Evolutionary conservation across 2,329 filamentous ascomycete genomes (phyloP), one percentile per base, ranked within the genome.

Genomic region (Sclerotinia minor): DNA sequence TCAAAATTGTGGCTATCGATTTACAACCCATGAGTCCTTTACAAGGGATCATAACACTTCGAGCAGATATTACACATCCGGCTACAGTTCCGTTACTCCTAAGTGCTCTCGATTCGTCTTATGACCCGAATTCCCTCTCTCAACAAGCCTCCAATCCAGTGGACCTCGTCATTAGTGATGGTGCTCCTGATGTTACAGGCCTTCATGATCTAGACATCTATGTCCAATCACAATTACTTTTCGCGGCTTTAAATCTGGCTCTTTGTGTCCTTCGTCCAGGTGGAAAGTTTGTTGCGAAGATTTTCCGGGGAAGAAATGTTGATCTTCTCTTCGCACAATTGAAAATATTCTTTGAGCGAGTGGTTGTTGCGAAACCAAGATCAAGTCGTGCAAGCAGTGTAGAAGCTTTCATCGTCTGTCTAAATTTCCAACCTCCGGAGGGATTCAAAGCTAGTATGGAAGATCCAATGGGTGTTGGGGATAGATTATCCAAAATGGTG

Each of bases 201-300:
- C 84, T 99, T 1, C 95, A 99, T 78, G 95, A 99, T 78, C 87
- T 99, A 47, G 95, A 99, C 79, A 98, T 98, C 73, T 99, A 99
- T 79, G 92, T 99, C 24, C 95, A 99, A 80, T 94, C 92, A 11
- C 95, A 98, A 79, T 85, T 99, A 11, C 89, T 99, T 61, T 97
- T 96, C 79, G 92, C 94, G 0, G 95, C 95, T 0, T 85, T 99
- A 26, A 97, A 97, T 78, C 87, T 99, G 3, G 93, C 95, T 0
- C 87, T 97, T 17, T 96, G 94, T 77, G 93, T 99, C 17, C 85
- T 99, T 29, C 91, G 91, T 69, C 94, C 94, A 0, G 95, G 95
- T 54, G 95, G 95, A 71, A 96, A 92, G 76, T 99, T 99, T 74
- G 94, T 99, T 9, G 95, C 95, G 69, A 99, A 99, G 82, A 97